Base-by-base conservation (phyloP, 2,329 filamentous ascomycete genomes). In the Chaetomiaceae sp. region DNA sequence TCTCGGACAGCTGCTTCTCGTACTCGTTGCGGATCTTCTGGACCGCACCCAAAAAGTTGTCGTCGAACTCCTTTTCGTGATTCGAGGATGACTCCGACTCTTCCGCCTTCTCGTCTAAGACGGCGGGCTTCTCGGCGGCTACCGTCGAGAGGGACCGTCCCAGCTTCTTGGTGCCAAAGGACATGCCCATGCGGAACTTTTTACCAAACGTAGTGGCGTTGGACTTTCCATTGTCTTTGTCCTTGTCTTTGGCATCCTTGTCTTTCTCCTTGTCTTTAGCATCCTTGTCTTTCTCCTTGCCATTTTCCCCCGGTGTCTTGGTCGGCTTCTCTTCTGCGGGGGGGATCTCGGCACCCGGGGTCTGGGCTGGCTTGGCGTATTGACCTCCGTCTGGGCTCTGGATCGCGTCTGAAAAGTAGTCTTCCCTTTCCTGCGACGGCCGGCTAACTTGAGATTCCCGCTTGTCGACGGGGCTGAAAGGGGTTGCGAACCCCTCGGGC, bases 161-260 rank as follows among this genome's bases (percentile, higher is more conserved):
- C 13, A 92, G 76, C 70, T 95, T 96, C 75, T 95, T 96, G 64
- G 85, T 86, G 61, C 86, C 85, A 64, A 92, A 90, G 0, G 85
- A 84, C 74, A 80, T 81, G 70, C 79, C 80, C 81, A 89, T 86
- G 43, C 87, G 84, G 69, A 95, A 91, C 63, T 89, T 89, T 63
- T 89, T 89, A 38, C 87, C 84, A 66, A 95, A 95, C 5, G 89
- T 74, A 2, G 80, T 85, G 51, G 76, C 73, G 4, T 74, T 73
- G 2, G 75, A 72, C 61, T 88, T 87, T 11, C 75, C 72, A 51
- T 76, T 85, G 18, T 75, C 71, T 27, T 65, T 66, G 11, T 73
- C 68, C 60, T 74, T 76, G 3, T 74, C 71, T 59, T 76, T 72
- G 43, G 73, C 74, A 60, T 76, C 71, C 40, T 73, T 73, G 59